A percentile compares a stretch with the other conserved stretches of the same genome.
These are phyloP conservation scores for Calvatia gigantea DNA, from an alignment of 768 basidiomycete species.

Conservation along the genomic window DNA sequence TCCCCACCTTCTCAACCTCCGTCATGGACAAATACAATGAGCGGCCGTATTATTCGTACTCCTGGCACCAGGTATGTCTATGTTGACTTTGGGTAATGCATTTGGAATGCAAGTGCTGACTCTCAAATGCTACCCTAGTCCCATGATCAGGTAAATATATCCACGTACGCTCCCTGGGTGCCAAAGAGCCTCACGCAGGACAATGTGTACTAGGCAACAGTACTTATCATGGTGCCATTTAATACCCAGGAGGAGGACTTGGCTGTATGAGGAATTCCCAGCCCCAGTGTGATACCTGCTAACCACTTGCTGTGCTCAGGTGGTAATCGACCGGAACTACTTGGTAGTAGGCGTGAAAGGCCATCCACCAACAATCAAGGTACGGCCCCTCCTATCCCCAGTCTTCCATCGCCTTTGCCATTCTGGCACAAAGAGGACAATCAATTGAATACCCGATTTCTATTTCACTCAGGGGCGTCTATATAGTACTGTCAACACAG, in stretches of 20 bases:
- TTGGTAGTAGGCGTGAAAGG: constrained; percentile 73
- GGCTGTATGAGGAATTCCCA: constrained; percentile 34
- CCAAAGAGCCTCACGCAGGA: constrained; percentile 16
- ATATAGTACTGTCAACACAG: constrained; percentile 64
- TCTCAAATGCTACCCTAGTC: constrained; percentile 44
- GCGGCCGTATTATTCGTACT: constrained; percentile 50
- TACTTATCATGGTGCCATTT: constrained; percentile 70
- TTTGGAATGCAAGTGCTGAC: constrained; percentile 15
- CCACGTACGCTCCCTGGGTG: neutral
- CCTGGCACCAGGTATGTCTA: constrained; percentile 78
- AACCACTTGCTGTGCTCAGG: constrained; percentile 33
- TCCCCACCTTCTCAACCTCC: constrained; percentile 8
- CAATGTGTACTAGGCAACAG: constrained; percentile 54
- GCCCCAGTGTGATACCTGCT: neutral
- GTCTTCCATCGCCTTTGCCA: neutral
- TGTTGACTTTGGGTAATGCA: constrained; percentile 15
- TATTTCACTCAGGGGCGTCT: constrained; percentile 55
- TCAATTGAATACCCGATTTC: neutral
- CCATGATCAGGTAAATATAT: constrained; percentile 70
- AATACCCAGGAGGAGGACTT: constrained; percentile 71
- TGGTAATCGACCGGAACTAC: constrained; percentile 67
- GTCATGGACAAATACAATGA: constrained; percentile 39
- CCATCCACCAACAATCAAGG: constrained; percentile 71
- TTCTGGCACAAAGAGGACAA: neutral
- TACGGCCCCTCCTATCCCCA: constrained; percentile 24